These are phyloP conservation scores for Fonsecaea erecta DNA, from an alignment of 2,329 filamentous ascomycete species.

Conservation along the genomic window DNA sequence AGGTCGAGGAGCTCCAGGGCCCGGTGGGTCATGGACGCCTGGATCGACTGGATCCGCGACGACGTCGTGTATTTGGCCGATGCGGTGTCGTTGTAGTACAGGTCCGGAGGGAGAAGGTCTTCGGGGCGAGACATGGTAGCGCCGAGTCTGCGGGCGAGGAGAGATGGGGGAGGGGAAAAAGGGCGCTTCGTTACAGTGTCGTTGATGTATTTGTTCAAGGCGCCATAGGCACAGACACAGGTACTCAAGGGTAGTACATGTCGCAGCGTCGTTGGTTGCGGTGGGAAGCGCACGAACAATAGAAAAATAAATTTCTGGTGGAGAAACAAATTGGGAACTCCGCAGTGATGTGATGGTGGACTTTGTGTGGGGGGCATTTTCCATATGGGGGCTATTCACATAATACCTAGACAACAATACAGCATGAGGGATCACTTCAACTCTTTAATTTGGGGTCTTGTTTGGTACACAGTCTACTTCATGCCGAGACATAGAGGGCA, in stretches of 20 bases:
- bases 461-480: neutral
- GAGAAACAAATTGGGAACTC: neutral
- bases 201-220: neutral
- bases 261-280: neutral
- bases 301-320: slow-evolving; percentile 6
- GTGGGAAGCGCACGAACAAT: neutral
- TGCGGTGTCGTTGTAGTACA: slow-evolving; percentile 96
- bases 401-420: no score
- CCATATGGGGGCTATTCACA: no score
- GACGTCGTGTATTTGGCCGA: slow-evolving; percentile 97
- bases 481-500: neutral
- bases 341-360: neutral
- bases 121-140: slow-evolving; percentile 91
- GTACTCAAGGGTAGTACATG: neutral
- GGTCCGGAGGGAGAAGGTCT: slow-evolving; percentile 92
- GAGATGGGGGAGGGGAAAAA: neutral
- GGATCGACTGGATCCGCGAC: slow-evolving; percentile 93
- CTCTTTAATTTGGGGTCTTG: neutral
- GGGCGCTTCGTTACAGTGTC: neutral
- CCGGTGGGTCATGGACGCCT: slow-evolving; percentile 90
- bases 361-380: neutral
- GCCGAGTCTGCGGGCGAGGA: slow-evolving; percentile 10
- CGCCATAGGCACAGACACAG: slow-evolving; percentile 1
- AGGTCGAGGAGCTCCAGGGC: slow-evolving; percentile 91
- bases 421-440: no score